Base-by-base conservation (phyloP, 2,329 filamentous ascomycete genomes). In the Paraconiothyrium sp. region DNA sequence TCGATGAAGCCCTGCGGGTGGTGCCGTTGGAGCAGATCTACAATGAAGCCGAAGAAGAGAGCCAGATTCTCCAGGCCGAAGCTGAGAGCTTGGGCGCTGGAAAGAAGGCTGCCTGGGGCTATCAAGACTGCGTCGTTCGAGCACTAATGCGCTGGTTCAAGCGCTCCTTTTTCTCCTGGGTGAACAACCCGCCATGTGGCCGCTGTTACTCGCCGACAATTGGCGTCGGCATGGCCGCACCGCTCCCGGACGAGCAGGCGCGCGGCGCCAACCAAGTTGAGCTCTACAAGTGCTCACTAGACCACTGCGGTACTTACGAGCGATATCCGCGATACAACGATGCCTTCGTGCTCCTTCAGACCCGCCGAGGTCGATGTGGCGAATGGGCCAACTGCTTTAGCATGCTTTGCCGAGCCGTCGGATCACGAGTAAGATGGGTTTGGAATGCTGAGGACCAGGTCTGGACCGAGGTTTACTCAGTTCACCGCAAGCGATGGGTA, bases 321-420 rank as follows among this genome's bases (percentile, higher is more conserved):
- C 89, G 94, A 66, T 99, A 97, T 70, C 94, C 95, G 43, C 88
- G 95, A 63, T 98, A 97, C 78, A 94, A 92, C 62, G 94, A 99
- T 76, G 94, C 97, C 30, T 98, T 96, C 89, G 90, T 93, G 54
- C 81, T 98, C 63, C 83, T 99, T 47, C 91, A 97, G 78, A 96
- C 93, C 32, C 86, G 92, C 69, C 87, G 91, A 69, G 95, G 95
- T 39, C 90, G 95, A 69, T 91, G 91, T 63, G 95, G 95, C 64
- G 95, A 99, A 82, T 98, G 95, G 93, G 93, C 93, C 68, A 98
- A 97, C 81, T 97, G 94, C 84, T 99, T 99, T 82, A 94, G 91
- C 81, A 98, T 98, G 95, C 86, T 99, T 56, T 98, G 94, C 83
- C 89, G 94, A 62, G 95, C 95, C 4, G 89, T 98, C 14, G 94